These are phyloP conservation scores for Conticribra weissflogii DNA, from an alignment of 108 stramenopile genomes.

Conservation along the genomic window DNA sequence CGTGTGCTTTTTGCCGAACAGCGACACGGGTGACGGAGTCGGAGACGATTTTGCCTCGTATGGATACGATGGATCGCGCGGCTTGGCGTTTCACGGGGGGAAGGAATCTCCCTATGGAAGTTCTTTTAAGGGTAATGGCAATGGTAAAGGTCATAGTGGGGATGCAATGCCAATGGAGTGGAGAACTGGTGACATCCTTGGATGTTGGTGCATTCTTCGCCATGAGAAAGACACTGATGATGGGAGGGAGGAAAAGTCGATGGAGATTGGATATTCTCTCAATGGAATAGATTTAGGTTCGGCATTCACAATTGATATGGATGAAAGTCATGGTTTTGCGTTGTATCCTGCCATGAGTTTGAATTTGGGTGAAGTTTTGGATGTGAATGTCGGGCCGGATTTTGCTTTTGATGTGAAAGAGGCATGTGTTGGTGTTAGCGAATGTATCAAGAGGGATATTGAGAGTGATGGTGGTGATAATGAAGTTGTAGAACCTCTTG, in stretches of 20 bases:
- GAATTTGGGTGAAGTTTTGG: slow-evolving; percentile 73
- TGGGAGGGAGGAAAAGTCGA: not conserved
- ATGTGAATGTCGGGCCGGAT: slow-evolving; percentile 56
- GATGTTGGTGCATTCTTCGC: slow-evolving; percentile 51
- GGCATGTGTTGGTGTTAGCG: slow-evolving; percentile 49
- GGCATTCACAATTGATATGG: slow-evolving; percentile 49
- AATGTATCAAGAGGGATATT: slow-evolving; percentile 26
- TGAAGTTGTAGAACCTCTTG: not conserved
- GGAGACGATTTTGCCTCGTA: slow-evolving; percentile 76
- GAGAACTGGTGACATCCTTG: slow-evolving; percentile 75
- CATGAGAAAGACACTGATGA: not conserved
- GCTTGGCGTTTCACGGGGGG: slow-evolving; percentile 66
- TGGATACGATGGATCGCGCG: slow-evolving; percentile 80
- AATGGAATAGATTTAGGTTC: slow-evolving; percentile 74
- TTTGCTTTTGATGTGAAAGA: slow-evolving; percentile 12
- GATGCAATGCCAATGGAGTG: slow-evolving; percentile 30
- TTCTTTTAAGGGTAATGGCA: no score
- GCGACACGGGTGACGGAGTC: slow-evolving; percentile 84
- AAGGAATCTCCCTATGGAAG: slow-evolving; percentile 60
- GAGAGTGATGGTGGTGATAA: slow-evolving; percentile 12
- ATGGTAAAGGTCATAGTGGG: no score
- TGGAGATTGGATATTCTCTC: slow-evolving; percentile 65
- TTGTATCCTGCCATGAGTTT: slow-evolving; percentile 77
- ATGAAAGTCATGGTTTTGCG: slow-evolving; percentile 6
- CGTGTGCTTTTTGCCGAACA: slow-evolving; percentile 62